Evolutionary conservation across 768 basidiomycete genomes (phyloP).

Genomic region (Exsudoporus frostii): DNA sequence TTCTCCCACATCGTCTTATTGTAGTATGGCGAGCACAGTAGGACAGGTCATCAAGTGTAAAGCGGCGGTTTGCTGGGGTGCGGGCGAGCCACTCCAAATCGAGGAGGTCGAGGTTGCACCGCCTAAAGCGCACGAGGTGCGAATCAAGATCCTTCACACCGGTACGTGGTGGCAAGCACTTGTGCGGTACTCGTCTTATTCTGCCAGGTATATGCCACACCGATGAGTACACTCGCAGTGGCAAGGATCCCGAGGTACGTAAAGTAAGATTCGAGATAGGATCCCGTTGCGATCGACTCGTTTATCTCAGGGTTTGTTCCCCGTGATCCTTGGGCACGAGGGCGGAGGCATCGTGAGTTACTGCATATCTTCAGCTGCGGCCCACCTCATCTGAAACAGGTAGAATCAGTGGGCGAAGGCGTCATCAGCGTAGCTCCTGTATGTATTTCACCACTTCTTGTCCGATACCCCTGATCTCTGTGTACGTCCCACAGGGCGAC

Average conservation of each 20-base stretch:
- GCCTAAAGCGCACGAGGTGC: conserved; percentile 85
- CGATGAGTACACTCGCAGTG: conserved; percentile 95
- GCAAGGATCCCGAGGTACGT: conserved; percentile 88
- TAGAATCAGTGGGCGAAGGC: conserved; percentile 95
- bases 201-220: conserved; percentile 88
- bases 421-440: conserved; percentile 75
- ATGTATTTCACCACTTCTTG: conserved; percentile 14
- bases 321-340: conserved; percentile 92
- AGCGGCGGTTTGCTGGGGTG: conserved; percentile 95
- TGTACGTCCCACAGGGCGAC: conserved; percentile 56
- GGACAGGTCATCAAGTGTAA: conserved; percentile 84
- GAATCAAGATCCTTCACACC: conserved; percentile 89
- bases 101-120: conserved; percentile 95
- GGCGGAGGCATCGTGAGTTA: conserved; percentile 80
- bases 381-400: conserved; percentile 43
- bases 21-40: conserved; percentile 64
- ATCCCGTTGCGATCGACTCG: conserved; percentile 1
- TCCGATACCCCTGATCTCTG: neutral
- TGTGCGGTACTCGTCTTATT: conserved; percentile 6
- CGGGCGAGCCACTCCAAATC: conserved; percentile 78
- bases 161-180: conserved; percentile 43
- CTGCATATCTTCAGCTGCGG: neutral
- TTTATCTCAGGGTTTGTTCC: conserved; percentile 70
- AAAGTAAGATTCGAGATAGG: conserved; percentile 2
- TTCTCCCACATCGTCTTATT: conserved; percentile 21